Evolutionary conservation across 2,329 filamentous ascomycete genomes (phyloP), one percentile per base, ranked within the genome.

Genomic region (Exophiala sideris): DNA sequence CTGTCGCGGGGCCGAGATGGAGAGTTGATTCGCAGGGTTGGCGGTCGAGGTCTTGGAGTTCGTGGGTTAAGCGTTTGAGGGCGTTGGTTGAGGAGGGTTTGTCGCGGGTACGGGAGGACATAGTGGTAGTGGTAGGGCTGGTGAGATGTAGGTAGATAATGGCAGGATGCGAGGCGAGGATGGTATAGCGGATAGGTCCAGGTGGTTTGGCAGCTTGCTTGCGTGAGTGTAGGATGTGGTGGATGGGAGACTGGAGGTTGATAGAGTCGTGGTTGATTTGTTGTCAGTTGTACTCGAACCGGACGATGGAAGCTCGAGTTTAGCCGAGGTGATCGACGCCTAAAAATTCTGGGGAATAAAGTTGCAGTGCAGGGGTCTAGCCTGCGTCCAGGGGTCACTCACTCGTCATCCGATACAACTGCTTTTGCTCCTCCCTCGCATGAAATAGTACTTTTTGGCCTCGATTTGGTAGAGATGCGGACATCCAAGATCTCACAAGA

Each of bases 21-120:
- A 80, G 67, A 14, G 84, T 73, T 14, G 76, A 77, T 39, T 82
- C 75, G 53, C 82, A 83, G 2, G 82, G 82, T 18, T 77, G 74
- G 52, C 72, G 73, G 36, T 77, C 70, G 67, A 83, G 83, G 35
- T 78, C 75, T 64, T 80, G 77, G n/a, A 85, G 73, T 68, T 86
- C 83, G 62, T 79, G 79, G 65, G 83, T 74, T 53, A 86, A 76
- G 24, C 83, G 79, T 66, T 84, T 83, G n/a, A 76, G 76, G 12
- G 79, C 74, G 39, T 51, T 57, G 32, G 52, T 55, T 11, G 56
- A 40, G 11, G 59, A 53, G 32, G 56, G 52, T 50, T 56, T 56
- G 49, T 42, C 21, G 38, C 29, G 47, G 11, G 16, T 44, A 11
- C 54, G 45, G 34, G 52, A 45, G 42, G 46, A 42, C 55, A 53